These are phyloP conservation scores for Taiwanofungus camphoratus DNA, from an alignment of 1,284 basidiomycete genomes.

Conservation along the genomic window DNA sequence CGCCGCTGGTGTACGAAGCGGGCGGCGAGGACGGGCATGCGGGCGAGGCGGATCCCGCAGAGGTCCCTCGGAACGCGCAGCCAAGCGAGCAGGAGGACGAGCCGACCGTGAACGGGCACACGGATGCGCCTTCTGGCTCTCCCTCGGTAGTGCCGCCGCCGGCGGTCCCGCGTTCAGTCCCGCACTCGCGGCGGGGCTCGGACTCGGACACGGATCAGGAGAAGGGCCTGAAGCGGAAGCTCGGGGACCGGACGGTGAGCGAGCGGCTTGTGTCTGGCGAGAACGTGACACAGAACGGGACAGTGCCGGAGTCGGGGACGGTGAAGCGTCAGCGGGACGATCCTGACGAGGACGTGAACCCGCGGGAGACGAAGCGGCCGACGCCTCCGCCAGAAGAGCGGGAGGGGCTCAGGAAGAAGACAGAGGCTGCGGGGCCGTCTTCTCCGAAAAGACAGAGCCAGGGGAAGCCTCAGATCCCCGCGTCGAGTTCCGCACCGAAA, in stretches of 20 bases:
- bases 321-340: slow-evolving; percentile 51
- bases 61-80: slow-evolving; percentile 20
- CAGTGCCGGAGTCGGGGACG: slow-evolving; percentile 19
- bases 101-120: slow-evolving; percentile 11
- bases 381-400: slow-evolving; percentile 61
- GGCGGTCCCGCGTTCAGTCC: slow-evolving; percentile 3
- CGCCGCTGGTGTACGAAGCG: slow-evolving; percentile 16
- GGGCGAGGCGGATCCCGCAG: slow-evolving; percentile 23
- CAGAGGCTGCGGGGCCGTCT: slow-evolving; percentile 4
- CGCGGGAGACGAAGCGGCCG: slow-evolving; percentile 55
- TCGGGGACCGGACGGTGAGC: slow-evolving; percentile 39
- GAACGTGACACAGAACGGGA: slow-evolving; percentile 7
- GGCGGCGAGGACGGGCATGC: slow-evolving; percentile 21
- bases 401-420: slow-evolving; percentile 17
- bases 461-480: slow-evolving; percentile 7
- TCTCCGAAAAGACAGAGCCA: slow-evolving; percentile 10
- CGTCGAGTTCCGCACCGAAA: slow-evolving; percentile 35
- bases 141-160: background rate
- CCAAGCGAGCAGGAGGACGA: slow-evolving; percentile 7
- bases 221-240: slow-evolving; percentile 62
- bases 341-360: slow-evolving; percentile 49
- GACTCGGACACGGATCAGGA: slow-evolving; percentile 38
- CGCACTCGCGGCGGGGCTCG: slow-evolving; percentile 14
- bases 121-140: slow-evolving; percentile 4
- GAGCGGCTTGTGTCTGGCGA: slow-evolving; percentile 26